Evolutionary conservation across 306 rosid genomes (phyloP), one percentile per base, ranked within the genome.

Genomic region (Canavalia gladiata): DNA sequence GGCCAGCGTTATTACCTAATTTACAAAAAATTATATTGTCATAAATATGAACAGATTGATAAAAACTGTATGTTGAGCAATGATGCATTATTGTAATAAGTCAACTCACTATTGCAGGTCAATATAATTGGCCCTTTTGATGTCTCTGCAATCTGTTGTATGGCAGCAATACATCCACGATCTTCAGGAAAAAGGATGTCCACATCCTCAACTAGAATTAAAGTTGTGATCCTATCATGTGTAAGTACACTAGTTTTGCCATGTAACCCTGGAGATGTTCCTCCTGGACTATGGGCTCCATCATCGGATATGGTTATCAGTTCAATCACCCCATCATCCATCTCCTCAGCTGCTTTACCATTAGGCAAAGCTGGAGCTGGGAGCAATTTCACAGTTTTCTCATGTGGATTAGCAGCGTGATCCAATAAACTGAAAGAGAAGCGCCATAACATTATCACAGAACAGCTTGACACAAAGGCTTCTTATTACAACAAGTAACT

Each of bases 81-180:
- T 31, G 81, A 83, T 59, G 63, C 25, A 63, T n/a, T 29, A 39
- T 41, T 66, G 46, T 81, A 81, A 81, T 58, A 67, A 82, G 87
- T 76, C 31, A 86, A 80, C 95, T 93, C 92, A 95, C 99, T 84
- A 65, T 91, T 90, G 97, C 97, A 89, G 87, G 99, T 95, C 85
- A 95, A 71, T 86, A 95, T 85, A 77, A 95, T 93, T 70, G 99
- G 98, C 65, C 97, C 90, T 83, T 90, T 91, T 34, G 91, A 93
- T 42, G 94, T 91, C 76, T 84, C 84, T 52, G 95, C 91, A 81
- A 95, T 87, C 64, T 90, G 93, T 80, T 86, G 90, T 82, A 95
- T 78, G 85, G 98, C 91, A 84, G 96, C 76, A 58, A 93, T 78
- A 83, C 89, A 91, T 76, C 99, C 95, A 45, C 93, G 96, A 75